phyloP scores from a whole-genome alignment of 768 basidiomycete species.

The Boletus tomentosulus region DNA sequence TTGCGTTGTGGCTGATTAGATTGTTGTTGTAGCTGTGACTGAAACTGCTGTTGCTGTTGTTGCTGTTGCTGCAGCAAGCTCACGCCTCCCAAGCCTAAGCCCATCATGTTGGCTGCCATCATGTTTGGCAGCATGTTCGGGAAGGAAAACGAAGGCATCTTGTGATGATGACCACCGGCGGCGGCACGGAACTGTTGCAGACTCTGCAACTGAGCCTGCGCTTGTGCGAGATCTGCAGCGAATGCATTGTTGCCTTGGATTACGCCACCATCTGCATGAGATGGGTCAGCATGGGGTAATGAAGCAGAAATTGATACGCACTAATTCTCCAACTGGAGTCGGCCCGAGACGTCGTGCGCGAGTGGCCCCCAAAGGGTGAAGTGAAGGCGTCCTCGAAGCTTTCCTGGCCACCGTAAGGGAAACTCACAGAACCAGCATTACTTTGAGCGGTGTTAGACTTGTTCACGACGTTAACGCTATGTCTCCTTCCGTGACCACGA shows the following conservation, averaged over 20 bases:
- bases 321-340: constrained; percentile 90
- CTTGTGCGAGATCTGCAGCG: constrained; percentile 87
- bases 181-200: constrained; percentile 96
- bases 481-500: constrained; percentile 82
- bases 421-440: constrained; percentile 46
- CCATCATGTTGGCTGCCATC: constrained; percentile 97
- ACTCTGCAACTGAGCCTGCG: constrained; percentile 94
- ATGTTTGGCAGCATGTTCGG: constrained; percentile 97
- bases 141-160: constrained; percentile 97
- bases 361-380: constrained; percentile 63
- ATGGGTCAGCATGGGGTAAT: constrained; percentile 8
- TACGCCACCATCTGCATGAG: constrained; percentile 63
- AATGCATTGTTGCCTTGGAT: constrained; percentile 59
- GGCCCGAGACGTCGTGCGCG: constrained; percentile 68
- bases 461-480: constrained; percentile 90
- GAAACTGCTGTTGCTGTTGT: constrained; percentile 69
- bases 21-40: constrained; percentile 92
- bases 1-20: constrained; percentile 92
- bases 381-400: constrained; percentile 78
- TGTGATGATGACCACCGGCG: constrained; percentile 89
- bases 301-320: constrained; percentile 36
- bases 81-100: constrained; percentile 74
- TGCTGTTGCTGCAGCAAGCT: constrained; percentile 91
- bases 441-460: constrained; percentile 51
- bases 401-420: constrained; percentile 52